phyloP scores from a whole-genome alignment of 352 stramenopile genomes.

The Phytophthora sp. region DNA sequence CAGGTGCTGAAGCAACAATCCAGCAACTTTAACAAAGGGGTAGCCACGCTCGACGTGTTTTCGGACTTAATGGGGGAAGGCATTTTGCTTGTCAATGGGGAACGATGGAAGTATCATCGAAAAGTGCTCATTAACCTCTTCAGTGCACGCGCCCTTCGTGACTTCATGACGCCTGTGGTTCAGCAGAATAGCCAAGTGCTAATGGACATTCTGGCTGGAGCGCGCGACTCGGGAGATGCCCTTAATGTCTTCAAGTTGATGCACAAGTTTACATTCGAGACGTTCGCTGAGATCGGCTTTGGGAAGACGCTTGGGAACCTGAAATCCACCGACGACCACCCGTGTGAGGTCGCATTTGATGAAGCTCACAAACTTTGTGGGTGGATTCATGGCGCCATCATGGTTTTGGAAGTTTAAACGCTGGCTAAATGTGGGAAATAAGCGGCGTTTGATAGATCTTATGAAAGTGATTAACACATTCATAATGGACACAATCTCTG shows the following conservation, averaged over 20 bases:
- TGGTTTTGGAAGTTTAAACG: slow-evolving; percentile 37
- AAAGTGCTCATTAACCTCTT: slow-evolving; percentile 85
- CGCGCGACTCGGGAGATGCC: neutral
- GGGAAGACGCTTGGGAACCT: slow-evolving; percentile 44
- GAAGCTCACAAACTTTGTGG: slow-evolving; percentile 28
- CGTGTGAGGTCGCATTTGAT: slow-evolving; percentile 35
- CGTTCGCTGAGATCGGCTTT: slow-evolving; percentile 63
- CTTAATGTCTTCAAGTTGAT: slow-evolving; percentile 30
- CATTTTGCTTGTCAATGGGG: slow-evolving; percentile 66
- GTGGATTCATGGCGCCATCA: slow-evolving; percentile 14
- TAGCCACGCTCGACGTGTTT: slow-evolving; percentile 38
- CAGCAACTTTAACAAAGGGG: slow-evolving; percentile 70
- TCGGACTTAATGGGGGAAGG: slow-evolving; percentile 57
- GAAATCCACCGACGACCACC: slow-evolving; percentile 25
- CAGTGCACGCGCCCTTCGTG: slow-evolving; percentile 46
- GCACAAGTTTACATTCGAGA: slow-evolving; percentile 49
- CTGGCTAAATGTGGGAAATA: slow-evolving; percentile 25
- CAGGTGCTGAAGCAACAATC: slow-evolving; percentile 60
- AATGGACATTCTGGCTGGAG: slow-evolving; percentile 9
- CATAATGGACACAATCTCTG: slow-evolving; percentile 33
- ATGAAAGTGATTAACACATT: slow-evolving; percentile 32
- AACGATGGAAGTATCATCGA: slow-evolving; percentile 67
- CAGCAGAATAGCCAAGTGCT: slow-evolving; percentile 24
- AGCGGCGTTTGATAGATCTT: slow-evolving; percentile 7
- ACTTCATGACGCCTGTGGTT: slow-evolving; percentile 33